phyloP scores from a whole-genome alignment of 2,329 filamentous ascomycete species.

The Fusarium pseudoanthophilum region DNA sequence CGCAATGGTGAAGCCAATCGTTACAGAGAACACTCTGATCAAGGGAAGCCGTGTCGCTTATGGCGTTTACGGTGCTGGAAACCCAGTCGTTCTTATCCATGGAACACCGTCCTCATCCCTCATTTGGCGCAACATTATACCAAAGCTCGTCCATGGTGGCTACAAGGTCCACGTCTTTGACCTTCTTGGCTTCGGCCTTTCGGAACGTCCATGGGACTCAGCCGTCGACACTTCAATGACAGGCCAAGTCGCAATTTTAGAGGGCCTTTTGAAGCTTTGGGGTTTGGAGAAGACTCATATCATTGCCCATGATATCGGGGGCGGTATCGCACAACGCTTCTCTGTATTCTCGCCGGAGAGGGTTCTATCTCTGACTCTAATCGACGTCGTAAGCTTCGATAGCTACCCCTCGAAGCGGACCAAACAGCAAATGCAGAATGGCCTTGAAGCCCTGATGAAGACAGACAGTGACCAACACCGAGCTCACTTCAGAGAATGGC shows the following conservation, averaged over 20 bases:
- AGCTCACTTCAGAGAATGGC: conserved; percentile 44
- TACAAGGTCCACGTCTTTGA: conserved; percentile 47
- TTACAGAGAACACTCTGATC: conserved; percentile 44
- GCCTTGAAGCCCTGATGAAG: conserved; percentile 45
- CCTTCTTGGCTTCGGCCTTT: conserved; percentile 48
- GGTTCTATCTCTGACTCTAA: conserved; percentile 44
- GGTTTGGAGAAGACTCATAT: conserved; percentile 41
- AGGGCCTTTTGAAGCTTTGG: conserved; percentile 45
- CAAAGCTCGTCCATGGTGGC: conserved; percentile 33
- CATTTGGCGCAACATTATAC: conserved; percentile 48
- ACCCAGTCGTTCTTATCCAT: conserved; percentile 47
- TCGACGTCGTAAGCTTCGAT: conserved; percentile 49
- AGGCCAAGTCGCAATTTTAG: conserved; percentile 46
- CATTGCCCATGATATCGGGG: conserved; percentile 48
- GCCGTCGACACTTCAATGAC: conserved; percentile 48
- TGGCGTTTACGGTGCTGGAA: conserved; percentile 41
- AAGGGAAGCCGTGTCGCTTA: conserved; percentile 44
- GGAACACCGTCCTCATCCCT: conserved; percentile 50
- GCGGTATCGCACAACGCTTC: conserved; percentile 47
- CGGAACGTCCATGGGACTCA: conserved; percentile 46
- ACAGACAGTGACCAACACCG: conserved; percentile 32
- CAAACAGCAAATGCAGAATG: conserved; percentile 45
- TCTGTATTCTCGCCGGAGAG: conserved; percentile 36
- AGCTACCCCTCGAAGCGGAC: conserved; percentile 50
- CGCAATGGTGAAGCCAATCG: conserved; percentile 36